Percentiles rank a stretch among this genome's conserved stretches.
Conservation (phyloP, 2,329 filamentous ascomycete genomes). For the Penicillium polonicum region DNA sequence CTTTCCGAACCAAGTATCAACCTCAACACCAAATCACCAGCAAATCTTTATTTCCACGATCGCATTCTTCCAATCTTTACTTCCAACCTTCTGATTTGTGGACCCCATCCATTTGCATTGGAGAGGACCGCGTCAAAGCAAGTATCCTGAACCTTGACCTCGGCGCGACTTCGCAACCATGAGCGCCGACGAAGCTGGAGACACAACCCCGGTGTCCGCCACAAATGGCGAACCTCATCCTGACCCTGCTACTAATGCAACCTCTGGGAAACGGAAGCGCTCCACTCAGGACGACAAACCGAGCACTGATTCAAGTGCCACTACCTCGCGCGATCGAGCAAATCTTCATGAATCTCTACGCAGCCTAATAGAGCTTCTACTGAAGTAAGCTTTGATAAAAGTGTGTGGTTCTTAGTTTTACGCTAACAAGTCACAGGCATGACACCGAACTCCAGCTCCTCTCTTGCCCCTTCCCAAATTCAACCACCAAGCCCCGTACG, state of each 20-base stretch:
- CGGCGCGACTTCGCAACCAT: slow-evolving; percentile 32
- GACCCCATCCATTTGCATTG: slow-evolving; percentile 7
- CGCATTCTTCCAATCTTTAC: slow-evolving; percentile 14
- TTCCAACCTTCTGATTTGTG: slow-evolving; percentile 5
- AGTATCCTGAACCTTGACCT: slow-evolving; percentile 12
- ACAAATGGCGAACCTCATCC: slow-evolving; percentile 38
- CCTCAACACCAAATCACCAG: slow-evolving; percentile 20
- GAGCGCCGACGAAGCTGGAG: slow-evolving; percentile 40
- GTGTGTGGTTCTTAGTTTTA: neutral
- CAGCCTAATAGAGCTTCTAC: slow-evolving; percentile 35
- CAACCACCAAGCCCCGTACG: slow-evolving; percentile 40
- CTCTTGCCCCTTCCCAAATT: slow-evolving; percentile 39
- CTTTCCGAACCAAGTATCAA: slow-evolving; percentile 24
- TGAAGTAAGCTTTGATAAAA: slow-evolving; percentile 29
- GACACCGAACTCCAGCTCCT: slow-evolving; percentile 47
- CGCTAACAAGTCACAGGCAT: slow-evolving; percentile 36
- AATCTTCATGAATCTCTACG: slow-evolving; percentile 38
- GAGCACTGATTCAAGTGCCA: slow-evolving; percentile 24
- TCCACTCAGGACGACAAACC: slow-evolving; percentile 35
- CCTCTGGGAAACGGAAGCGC: slow-evolving; percentile 46
- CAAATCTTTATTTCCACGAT: slow-evolving; percentile 5
- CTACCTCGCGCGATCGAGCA: slow-evolving; percentile 31
- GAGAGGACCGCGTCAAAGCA: slow-evolving; percentile 19
- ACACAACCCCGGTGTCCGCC: slow-evolving; percentile 30
- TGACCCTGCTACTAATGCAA: slow-evolving; percentile 32